Conservation (phyloP, 768 basidiomycete genomes). For the Pleurotus tuber-regium region DNA sequence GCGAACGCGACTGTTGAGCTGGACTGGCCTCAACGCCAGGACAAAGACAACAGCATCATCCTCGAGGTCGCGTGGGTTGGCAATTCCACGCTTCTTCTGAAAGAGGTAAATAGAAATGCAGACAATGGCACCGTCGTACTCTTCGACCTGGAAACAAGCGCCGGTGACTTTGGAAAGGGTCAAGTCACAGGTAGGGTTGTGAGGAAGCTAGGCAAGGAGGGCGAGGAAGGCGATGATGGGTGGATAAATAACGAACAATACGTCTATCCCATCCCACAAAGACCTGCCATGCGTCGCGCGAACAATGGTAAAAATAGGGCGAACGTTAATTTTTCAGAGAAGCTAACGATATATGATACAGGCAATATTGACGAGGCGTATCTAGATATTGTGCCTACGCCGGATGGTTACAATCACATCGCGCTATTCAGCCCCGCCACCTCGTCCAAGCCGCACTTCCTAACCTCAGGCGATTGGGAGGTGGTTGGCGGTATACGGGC, state of each 20-base stretch:
- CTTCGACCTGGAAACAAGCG: slow-evolving; percentile 51
- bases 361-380: slow-evolving; percentile 53
- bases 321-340: background rate
- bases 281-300: background rate
- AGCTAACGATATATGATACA: background rate
- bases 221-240: slow-evolving; percentile 87
- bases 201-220: slow-evolving; percentile 73
- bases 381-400: slow-evolving; percentile 83
- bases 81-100: slow-evolving; percentile 68
- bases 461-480: slow-evolving; percentile 91
- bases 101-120: slow-evolving; percentile 85
- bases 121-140: slow-evolving; percentile 76
- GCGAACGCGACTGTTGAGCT: slow-evolving; percentile 52
- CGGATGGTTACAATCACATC: slow-evolving; percentile 87
- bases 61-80: slow-evolving; percentile 88
- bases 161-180: slow-evolving; percentile 18
- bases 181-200: slow-evolving; percentile 54
- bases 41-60: slow-evolving; percentile 65
- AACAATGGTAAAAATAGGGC: background rate
- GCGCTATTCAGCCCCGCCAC: slow-evolving; percentile 84
- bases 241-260: slow-evolving; percentile 73
- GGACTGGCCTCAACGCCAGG: slow-evolving; percentile 63
- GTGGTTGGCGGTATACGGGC: slow-evolving; percentile 72
- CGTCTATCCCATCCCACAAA: slow-evolving; percentile 1
- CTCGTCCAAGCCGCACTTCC: slow-evolving; percentile 67